A percentile compares a stretch with the other conserved stretches of the same genome.
Conservation (phyloP, 495 filamentous ascomycete species). For the Oidiodendron maius region DNA sequence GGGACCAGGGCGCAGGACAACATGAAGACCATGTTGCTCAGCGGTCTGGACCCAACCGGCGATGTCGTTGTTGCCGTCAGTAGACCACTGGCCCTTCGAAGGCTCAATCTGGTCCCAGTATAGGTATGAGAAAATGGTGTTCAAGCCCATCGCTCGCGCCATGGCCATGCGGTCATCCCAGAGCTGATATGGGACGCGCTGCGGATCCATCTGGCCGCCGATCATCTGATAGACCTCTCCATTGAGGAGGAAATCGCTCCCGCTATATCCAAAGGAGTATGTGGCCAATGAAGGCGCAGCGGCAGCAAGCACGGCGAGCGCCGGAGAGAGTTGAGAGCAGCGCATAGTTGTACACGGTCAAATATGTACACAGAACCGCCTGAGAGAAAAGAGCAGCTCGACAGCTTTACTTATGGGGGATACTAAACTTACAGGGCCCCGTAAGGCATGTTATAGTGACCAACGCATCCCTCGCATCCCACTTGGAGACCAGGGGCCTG, state of each 20-base stretch:
- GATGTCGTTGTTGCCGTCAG: conserved; percentile 29
- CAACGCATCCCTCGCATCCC: too few species aligned
- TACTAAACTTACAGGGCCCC: too few species aligned
- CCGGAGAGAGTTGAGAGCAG: too few species aligned
- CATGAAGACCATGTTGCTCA: conserved; percentile 34
- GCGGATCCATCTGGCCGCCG: conserved; percentile 45
- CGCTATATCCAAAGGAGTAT: too few species aligned
- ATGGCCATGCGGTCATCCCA: conserved; percentile 35
- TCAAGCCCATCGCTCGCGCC: conserved; percentile 38
- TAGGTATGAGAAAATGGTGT: conserved; percentile 42
- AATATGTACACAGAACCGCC: too few species aligned
- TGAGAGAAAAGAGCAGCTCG: too few species aligned
- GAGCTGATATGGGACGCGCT: conserved; percentile 35
- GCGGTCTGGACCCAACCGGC: conserved; percentile 33
- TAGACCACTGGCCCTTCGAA: conserved; percentile 27
- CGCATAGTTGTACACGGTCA: too few species aligned
- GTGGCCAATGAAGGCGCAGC: too few species aligned
- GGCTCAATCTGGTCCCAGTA: conserved; percentile 43
- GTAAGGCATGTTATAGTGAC: too few species aligned
- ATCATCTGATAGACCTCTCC: conserved; percentile 37
- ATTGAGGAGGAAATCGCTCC: conserved; percentile 39
- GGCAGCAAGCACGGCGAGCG: too few species aligned
- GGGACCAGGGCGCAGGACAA: conserved; percentile 37
- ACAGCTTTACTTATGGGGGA: too few species aligned
- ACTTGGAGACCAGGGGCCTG: too few species aligned